Evolutionary conservation across 2,329 filamentous ascomycete species (phyloP).

Genomic region (Emmonsiellopsis sp.): DNA sequence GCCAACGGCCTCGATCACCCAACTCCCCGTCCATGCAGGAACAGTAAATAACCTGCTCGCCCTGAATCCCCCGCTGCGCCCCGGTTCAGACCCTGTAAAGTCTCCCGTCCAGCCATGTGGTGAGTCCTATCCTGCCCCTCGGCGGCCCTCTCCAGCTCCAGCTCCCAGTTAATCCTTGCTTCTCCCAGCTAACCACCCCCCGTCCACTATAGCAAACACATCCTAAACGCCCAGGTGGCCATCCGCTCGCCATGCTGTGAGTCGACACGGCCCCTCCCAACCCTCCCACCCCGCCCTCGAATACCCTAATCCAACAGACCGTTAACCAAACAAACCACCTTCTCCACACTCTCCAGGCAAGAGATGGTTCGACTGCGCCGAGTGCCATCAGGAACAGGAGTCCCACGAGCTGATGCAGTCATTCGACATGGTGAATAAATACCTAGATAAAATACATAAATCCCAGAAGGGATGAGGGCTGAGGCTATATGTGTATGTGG

Average conservation of each 20-base stretch:
- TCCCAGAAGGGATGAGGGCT: background rate
- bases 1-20: too few species aligned
- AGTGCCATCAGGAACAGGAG: constrained; percentile 82
- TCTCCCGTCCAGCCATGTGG: background rate
- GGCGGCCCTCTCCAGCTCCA: background rate
- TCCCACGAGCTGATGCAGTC: constrained; percentile 65
- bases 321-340: background rate
- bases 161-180: background rate
- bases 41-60: background rate
- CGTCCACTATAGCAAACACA: constrained; percentile 67
- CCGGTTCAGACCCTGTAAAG: background rate
- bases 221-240: constrained; percentile 94
- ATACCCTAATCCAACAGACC: background rate
- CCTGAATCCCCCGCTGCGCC: background rate
- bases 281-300: too few species aligned
- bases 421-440: constrained; percentile 61
- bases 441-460: constrained; percentile 1
- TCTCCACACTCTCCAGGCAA: background rate
- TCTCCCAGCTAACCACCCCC: background rate
- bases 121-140: background rate
- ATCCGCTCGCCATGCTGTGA: constrained; percentile 94
- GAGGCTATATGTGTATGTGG: background rate
- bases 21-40: background rate
- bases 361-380: constrained; percentile 95
- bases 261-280: constrained; percentile 23